Percentiles rank a stretch among this genome's conserved stretches.
Evolutionary conservation across 306 rosid genomes (phyloP).

Genomic region (Cucurbita ficifolia): DNA sequence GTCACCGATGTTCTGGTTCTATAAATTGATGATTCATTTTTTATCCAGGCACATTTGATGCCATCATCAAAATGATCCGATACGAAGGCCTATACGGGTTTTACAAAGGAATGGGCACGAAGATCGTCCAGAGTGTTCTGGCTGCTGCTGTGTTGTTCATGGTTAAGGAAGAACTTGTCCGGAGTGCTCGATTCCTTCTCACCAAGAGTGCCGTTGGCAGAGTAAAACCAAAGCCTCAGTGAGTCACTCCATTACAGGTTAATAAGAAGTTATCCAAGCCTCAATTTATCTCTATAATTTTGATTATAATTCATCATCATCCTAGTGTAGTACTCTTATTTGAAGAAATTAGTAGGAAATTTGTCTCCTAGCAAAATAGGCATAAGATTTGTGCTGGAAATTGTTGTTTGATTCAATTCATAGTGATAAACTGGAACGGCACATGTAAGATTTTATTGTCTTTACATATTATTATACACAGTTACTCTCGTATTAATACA

Average conservation of each 20-base stretch:
- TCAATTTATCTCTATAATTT: not conserved
- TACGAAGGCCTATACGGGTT: conserved; percentile 73
- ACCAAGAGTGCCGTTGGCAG: conserved; percentile 21
- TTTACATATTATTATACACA: not conserved
- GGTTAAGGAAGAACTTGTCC: conserved; percentile 88
- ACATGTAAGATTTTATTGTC: not conserved
- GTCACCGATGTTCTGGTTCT: not conserved
- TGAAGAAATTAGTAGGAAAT: conserved; percentile 7
- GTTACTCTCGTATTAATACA: not conserved
- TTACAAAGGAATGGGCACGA: conserved; percentile 91
- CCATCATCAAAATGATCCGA: conserved; percentile 68
- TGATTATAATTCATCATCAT: not conserved
- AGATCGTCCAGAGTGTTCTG: conserved; percentile 78
- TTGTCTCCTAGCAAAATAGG: not conserved
- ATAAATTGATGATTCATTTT: not conserved
- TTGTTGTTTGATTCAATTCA: not conserved
- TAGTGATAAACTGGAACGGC: not conserved
- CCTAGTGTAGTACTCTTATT: conserved; percentile 6
- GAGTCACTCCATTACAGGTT: conserved; percentile 8
- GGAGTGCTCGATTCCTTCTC: conserved; percentile 44
- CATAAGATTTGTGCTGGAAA: not conserved
- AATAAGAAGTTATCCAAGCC: not conserved
- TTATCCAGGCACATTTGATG: conserved; percentile 74
- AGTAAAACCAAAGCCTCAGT: conserved; percentile 33
- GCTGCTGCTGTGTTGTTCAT: conserved; percentile 95